Evolutionary conservation across 768 basidiomycete species (phyloP).

Genomic region (Asterophora lycoperdoides): DNA sequence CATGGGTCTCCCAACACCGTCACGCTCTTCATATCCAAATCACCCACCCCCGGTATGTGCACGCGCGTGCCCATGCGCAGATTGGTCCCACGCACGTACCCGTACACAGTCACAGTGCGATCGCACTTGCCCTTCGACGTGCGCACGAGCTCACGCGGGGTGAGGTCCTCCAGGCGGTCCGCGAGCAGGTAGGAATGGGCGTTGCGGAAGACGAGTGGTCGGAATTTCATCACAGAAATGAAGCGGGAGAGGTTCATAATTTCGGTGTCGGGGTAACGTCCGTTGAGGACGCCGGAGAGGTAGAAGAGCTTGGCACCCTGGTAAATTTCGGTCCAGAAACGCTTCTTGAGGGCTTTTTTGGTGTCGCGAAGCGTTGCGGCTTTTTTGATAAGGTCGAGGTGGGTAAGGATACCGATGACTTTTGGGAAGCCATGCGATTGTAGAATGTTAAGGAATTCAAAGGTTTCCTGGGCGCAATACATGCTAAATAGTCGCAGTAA

Average conservation of each 20-base stretch:
- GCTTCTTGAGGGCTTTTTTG: slow-evolving; percentile 93
- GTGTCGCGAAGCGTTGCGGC: slow-evolving; percentile 78
- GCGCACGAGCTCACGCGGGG: slow-evolving; percentile 79
- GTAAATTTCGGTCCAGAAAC: slow-evolving; percentile 99
- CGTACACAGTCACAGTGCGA: slow-evolving; percentile 90
- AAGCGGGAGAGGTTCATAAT: slow-evolving; percentile 95
- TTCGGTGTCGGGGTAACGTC: slow-evolving; percentile 95
- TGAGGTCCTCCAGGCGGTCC: slow-evolving; percentile 93
- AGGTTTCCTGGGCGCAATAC: slow-evolving; percentile 71
- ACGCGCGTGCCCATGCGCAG: slow-evolving; percentile 71
- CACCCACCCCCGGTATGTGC: slow-evolving; percentile 94
- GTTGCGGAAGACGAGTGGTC: slow-evolving; percentile 94
- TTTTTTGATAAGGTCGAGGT: slow-evolving; percentile 96
- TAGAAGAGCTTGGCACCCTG: slow-evolving; percentile 98
- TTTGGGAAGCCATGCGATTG: slow-evolving; percentile 98
- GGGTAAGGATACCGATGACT: slow-evolving; percentile 93
- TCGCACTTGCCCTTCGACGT: slow-evolving; percentile 83
- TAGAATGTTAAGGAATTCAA: slow-evolving; percentile 96
- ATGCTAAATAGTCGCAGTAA: not conserved
- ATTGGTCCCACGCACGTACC: slow-evolving; percentile 91
- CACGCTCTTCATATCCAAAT: slow-evolving; percentile 72
- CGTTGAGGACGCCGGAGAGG: slow-evolving; percentile 93
- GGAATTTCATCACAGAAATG: slow-evolving; percentile 97
- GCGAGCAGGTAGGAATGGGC: slow-evolving; percentile 91
- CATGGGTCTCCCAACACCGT: slow-evolving; percentile 88